phyloP scores from a whole-genome alignment of 176 grass and related monocot species.

The barley (Hordeum vulgare) region DNA sequence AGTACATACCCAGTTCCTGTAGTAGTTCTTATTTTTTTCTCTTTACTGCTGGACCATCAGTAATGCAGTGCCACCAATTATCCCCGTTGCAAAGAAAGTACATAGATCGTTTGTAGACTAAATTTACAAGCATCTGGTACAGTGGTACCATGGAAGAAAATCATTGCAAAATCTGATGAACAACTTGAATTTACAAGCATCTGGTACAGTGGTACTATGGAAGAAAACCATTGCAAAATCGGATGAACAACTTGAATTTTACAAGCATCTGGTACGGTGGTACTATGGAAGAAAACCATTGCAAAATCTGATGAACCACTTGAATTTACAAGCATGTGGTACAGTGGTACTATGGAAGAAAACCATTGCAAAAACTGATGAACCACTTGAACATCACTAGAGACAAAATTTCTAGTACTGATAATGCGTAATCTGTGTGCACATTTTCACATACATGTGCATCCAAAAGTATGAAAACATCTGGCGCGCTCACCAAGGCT shows the following conservation, averaged over 20 bases:
- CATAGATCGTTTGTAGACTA: too few relatives aligned
- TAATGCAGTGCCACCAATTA: not conserved
- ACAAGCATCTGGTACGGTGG: too few relatives aligned
- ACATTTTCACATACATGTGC: slow-evolving; percentile 5
- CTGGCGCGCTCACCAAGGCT: slow-evolving; percentile 23
- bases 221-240: not conserved
- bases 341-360: not conserved
- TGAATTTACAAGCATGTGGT: not conserved
- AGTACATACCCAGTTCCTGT: not conserved
- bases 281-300: too few relatives aligned
- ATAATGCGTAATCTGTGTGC: not conserved
- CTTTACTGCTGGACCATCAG: not conserved
- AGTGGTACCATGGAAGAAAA: too few relatives aligned
- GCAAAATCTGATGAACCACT: not conserved
- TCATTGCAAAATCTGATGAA: too few relatives aligned
- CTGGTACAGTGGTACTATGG: not conserved
- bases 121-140: too few relatives aligned
- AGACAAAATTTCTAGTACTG: slow-evolving; percentile 5
- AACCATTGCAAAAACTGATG: not conserved
- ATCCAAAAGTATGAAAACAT: slow-evolving; percentile 27
- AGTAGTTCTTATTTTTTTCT: not conserved
- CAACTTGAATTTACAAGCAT: too few relatives aligned
- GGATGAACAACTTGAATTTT: not conserved
- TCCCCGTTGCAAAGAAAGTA: not conserved
- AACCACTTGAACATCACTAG: not conserved